Evolutionary conservation across 495 filamentous ascomycete genomes (phyloP), one percentile per base, ranked within the genome.

Genomic region (Xylaria venustula): DNA sequence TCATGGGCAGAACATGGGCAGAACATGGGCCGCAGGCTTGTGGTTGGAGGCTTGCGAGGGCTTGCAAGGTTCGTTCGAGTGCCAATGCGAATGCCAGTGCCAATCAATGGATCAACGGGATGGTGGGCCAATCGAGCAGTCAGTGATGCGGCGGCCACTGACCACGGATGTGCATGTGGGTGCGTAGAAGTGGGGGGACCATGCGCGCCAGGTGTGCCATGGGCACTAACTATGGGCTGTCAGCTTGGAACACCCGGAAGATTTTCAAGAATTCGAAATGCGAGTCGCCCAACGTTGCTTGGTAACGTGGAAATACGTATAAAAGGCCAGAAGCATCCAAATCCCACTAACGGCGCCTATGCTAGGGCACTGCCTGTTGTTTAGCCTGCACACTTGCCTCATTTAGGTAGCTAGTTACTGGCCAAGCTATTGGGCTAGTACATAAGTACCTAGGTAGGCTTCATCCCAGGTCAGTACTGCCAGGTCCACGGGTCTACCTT

Each of bases 31-130:
- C 50, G 46, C 49, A 54, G 48, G 41, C 49, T 48, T 48, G 54
- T 44, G 58, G 50, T 61, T 61, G 58, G 54, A 47, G 44, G 44
- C 44, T 47, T 47, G 19, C 51, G 42, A 54, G 51, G 44, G 44
- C 44, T 47, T 47, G 19, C 51, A 54, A 54, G 51, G 58, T 37
- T 60, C 42, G 34, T 26, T 46, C 47, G 47, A 46, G 48, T 60
- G 40, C 58, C 41, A 48, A 36, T 46, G 48, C 48, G 26, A 53
- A 47, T 47, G 41, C 56, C 46, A 48, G 46, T 41, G 34, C 55
- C 44, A 58, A 60, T 60, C 48, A 50, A 60, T 36, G 47, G 57
- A 45, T 60, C 57, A 52, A 53, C 58, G 40, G 46, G 34, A 25
- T 12, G 42, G 20, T 41, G 56, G 30, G 41, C 48, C 47, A 45